phyloP scores from a whole-genome alignment of 1,284 basidiomycete species.

The Pseudozyma flocculosa region DNA sequence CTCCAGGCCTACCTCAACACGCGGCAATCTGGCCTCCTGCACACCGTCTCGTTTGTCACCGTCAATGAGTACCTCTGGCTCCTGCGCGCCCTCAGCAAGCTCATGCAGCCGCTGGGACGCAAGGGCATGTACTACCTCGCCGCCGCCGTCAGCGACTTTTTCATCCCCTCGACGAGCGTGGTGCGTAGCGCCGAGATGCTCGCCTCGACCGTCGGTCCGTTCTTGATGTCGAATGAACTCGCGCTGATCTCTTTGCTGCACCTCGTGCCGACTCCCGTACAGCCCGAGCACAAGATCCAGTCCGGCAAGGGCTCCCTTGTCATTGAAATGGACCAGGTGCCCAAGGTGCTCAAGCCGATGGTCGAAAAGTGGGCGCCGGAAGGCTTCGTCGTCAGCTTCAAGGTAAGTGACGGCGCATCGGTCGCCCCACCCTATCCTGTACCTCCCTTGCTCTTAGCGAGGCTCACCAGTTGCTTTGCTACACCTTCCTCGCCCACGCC shows the following conservation, averaged over 20 bases:
- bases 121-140: slow-evolving; percentile 91
- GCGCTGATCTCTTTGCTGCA: too few relatives aligned
- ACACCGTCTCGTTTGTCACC: slow-evolving; percentile 87
- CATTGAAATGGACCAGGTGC: slow-evolving; percentile 98
- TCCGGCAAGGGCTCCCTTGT: slow-evolving; percentile 80
- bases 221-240: too few relatives aligned
- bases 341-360: slow-evolving; percentile 88
- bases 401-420: slow-evolving; percentile 66
- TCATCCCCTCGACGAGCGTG: slow-evolving; percentile 84
- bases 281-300: slow-evolving; percentile 98
- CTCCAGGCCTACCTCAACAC: slow-evolving; percentile 80
- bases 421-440: too few relatives aligned
- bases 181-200: too few relatives aligned
- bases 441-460: too few relatives aligned
- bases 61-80: slow-evolving; percentile 96
- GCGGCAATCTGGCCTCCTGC: slow-evolving; percentile 71
- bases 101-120: slow-evolving; percentile 68
- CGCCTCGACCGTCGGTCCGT: too few relatives aligned
- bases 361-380: slow-evolving; percentile 90
- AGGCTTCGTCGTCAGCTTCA: slow-evolving; percentile 94
- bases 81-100: slow-evolving; percentile 72
- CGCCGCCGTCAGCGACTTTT: slow-evolving; percentile 96
- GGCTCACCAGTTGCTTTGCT: too few relatives aligned
- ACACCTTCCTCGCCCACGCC: too few relatives aligned
- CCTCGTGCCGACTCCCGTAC: not conserved